A percentile compares a stretch with the other conserved stretches of the same genome.
phyloP scores from a whole-genome alignment of 768 basidiomycete genomes.

The Royoungia palumana region DNA sequence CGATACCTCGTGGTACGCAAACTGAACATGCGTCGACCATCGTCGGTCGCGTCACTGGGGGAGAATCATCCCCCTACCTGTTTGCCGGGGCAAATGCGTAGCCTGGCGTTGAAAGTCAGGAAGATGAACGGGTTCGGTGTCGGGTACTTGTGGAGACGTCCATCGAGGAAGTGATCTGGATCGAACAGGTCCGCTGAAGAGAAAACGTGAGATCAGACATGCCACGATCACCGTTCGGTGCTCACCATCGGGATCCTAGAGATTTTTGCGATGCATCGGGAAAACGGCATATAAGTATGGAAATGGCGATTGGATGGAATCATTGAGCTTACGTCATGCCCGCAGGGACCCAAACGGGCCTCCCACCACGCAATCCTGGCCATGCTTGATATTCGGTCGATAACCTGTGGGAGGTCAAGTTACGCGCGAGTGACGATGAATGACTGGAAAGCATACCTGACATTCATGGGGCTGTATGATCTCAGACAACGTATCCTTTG shows the following conservation, averaged over 20 bases:
- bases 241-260: conserved; percentile 31
- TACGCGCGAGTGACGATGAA: no score
- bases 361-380: conserved; percentile 29
- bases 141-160: conserved; percentile 50
- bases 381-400: conserved; percentile 14
- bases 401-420: conserved; percentile 14
- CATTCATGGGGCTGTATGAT: conserved; percentile 19
- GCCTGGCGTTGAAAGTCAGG: conserved; percentile 65
- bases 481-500: background rate
- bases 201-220: background rate
- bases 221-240: background rate
- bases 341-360: conserved; percentile 53
- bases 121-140: conserved; percentile 65
- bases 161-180: conserved; percentile 64
- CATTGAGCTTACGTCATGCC: conserved; percentile 21
- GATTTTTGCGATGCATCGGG: conserved; percentile 33
- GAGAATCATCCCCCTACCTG: conserved; percentile 24
- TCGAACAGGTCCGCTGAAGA: conserved; percentile 43
- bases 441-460: conserved; percentile 12
- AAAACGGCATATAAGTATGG: conserved; percentile 22
- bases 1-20: conserved; percentile 55
- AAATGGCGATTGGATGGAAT: background rate
- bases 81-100: conserved; percentile 59
- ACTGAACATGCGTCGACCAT: conserved; percentile 27
- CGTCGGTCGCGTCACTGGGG: background rate